A percentile compares a stretch with the other conserved stretches of the same genome.
phyloP scores from a whole-genome alignment of 441 rosid genomes.

The Monsonia emarginata region DNA sequence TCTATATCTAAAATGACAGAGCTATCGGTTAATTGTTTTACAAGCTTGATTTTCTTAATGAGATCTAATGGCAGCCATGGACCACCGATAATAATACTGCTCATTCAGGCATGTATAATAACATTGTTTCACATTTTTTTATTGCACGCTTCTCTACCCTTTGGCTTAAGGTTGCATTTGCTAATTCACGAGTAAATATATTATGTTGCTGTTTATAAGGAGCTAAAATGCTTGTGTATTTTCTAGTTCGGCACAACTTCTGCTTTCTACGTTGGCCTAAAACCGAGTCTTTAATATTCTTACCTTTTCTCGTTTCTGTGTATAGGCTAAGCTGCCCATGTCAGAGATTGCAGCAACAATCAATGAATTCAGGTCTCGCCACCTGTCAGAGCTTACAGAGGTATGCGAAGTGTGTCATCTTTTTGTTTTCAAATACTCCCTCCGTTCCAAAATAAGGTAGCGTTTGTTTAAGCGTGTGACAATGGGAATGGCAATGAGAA shows the following conservation, averaged over 20 bases:
- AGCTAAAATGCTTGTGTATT: not conserved
- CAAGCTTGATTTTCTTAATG: not conserved
- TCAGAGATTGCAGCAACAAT: conserved; percentile 85
- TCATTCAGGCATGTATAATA: too few relatives aligned
- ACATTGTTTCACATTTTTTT: not conserved
- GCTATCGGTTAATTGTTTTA: not conserved
- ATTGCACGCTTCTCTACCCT: not conserved
- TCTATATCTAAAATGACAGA: not conserved
- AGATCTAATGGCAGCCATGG: not conserved
- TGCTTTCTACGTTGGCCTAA: not conserved
- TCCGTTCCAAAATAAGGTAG: too few relatives aligned
- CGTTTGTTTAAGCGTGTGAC: too few relatives aligned
- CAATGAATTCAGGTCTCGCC: conserved; percentile 86
- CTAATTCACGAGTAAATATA: not conserved
- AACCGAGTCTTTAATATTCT: not conserved
- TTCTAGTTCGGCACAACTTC: not conserved
- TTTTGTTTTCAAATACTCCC: too few relatives aligned
- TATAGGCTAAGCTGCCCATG: conserved; percentile 72
- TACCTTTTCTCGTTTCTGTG: conserved; percentile 4
- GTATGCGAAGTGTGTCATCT: too few relatives aligned
- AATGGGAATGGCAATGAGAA: too few relatives aligned
- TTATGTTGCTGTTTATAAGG: not conserved
- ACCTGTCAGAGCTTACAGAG: conserved; percentile 83
- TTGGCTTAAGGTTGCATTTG: not conserved
- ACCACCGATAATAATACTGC: too few relatives aligned